phyloP scores from a whole-genome alignment of 2,329 filamentous ascomycete genomes.

The Drechslerella coelobrocha region DNA sequence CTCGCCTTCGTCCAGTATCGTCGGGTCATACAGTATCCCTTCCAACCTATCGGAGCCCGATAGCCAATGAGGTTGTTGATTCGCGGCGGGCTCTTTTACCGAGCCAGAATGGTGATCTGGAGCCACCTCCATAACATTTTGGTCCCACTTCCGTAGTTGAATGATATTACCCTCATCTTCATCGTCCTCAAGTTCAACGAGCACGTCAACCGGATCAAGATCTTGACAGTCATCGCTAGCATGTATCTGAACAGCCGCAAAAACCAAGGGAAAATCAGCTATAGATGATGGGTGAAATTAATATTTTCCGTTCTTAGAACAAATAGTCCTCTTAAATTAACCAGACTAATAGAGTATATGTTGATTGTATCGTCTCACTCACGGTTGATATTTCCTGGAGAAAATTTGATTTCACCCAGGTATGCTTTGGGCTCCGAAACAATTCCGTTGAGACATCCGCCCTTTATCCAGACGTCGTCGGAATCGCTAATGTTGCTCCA shows the following conservation, averaged over 20 bases:
- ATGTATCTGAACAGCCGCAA: slow-evolving; percentile 15
- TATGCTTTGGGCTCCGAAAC: slow-evolving; percentile 9
- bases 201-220: slow-evolving; percentile 5
- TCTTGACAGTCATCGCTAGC: slow-evolving; percentile 26
- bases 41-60: neutral
- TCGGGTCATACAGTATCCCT: slow-evolving; percentile 14
- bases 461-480: slow-evolving; percentile 15
- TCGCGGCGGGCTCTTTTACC: too few relatives aligned
- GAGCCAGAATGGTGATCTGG: too few relatives aligned
- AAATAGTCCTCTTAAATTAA: neutral
- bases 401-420: slow-evolving; percentile 18
- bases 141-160: neutral
- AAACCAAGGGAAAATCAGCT: slow-evolving; percentile 17
- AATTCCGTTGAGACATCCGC: slow-evolving; percentile 26
- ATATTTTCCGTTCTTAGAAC: neutral
- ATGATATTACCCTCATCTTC: neutral
- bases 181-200: slow-evolving; percentile 10
- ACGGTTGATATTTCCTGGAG: slow-evolving; percentile 21
- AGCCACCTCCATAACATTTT: neutral
- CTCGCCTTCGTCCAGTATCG: slow-evolving; percentile 10
- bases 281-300: neutral
- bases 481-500: slow-evolving; percentile 12
- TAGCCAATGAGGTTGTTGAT: neutral
- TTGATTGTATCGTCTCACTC: too few relatives aligned
- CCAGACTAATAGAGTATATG: too few relatives aligned